Base-by-base conservation (phyloP, 179 eudicot genomes). In the Nepenthes alata region DNA sequence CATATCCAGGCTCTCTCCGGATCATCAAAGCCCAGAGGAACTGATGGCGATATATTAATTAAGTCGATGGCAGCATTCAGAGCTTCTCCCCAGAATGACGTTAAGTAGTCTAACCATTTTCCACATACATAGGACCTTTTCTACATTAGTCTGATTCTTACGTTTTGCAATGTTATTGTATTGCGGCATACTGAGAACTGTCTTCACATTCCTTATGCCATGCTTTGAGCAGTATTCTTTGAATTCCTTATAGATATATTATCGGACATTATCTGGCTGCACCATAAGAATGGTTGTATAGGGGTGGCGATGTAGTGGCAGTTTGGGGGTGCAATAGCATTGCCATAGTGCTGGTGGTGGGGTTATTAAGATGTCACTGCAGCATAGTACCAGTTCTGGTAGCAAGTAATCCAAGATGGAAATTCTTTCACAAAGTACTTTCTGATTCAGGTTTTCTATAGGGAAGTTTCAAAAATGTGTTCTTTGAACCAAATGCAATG, bases 61-160 rank as follows among this genome's bases (percentile, higher is more conserved):
- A 62, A 49, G 45, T 62, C 34, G 3, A 49, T 9, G 15, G 15
- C 38, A 5, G 66, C 13, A 38, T 16, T 62, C 44, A 53, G 36
- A 51, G 66, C 58, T 14, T 62, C 66, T 11, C 66, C 66, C 66
- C 58, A 62, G 34, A 62, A 62, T 4, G 47, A 37, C 2, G 2
- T 52, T 13, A 0, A 44, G 58, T 45, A 62, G 35, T 3, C 16
- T 11, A 35, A 11, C 38, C 16, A 10, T 52, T 10, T 13, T 13
- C 55, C 25, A 25, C 25, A 25, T 25, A 25, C 25, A 25, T 25
- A 25, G 25, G 1, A 25, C 25, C 25, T 25, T 52, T 13, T 52
- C 55, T 5, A 52, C 55, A 11, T 5, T 11, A 3, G 15, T 52
- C 13, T 12, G 5, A 47, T 58, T 37, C 7, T 37, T 1, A 12